These are phyloP conservation scores for Globisporangium mamillatum DNA, from an alignment of 352 stramenopile genomes.

Conservation along the genomic window DNA sequence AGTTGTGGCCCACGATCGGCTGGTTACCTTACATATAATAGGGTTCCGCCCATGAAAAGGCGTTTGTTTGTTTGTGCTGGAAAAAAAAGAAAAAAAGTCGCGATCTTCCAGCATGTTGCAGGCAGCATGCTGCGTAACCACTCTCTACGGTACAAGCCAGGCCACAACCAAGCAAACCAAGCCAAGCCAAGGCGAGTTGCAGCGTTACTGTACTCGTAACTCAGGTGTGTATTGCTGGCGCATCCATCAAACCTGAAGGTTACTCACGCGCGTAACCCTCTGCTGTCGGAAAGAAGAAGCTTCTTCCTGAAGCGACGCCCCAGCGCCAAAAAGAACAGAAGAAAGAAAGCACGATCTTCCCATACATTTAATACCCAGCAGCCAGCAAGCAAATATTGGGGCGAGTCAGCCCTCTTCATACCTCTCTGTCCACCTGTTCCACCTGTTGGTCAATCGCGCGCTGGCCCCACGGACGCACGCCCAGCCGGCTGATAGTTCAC, in stretches of 20 bases:
- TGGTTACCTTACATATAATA: no score
- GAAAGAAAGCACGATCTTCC: not conserved
- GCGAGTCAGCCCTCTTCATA: not conserved
- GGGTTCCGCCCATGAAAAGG: no score
- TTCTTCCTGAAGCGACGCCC: conserved; percentile 12
- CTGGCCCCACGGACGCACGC: not conserved
- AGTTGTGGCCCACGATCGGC: no score
- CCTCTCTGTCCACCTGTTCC: not conserved
- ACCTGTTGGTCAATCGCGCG: not conserved
- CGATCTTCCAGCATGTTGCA: no score
- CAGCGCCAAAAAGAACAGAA: not conserved
- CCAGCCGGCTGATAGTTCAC: not conserved
- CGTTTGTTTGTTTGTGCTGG: no score
- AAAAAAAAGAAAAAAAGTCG: no score
- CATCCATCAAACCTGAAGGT: not conserved
- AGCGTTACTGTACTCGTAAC: not conserved
- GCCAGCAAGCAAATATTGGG: not conserved
- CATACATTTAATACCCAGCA: not conserved
- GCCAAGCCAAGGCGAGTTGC: no score
- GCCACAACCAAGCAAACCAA: no score
- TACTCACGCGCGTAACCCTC: not conserved
- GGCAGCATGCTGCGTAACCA: no score
- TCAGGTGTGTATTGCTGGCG: not conserved
- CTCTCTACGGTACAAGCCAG: no score
- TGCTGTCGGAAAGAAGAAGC: not conserved